These are phyloP conservation scores for Penicillium sp. DNA, from an alignment of 2,329 filamentous ascomycete genomes.

Conservation along the genomic window DNA sequence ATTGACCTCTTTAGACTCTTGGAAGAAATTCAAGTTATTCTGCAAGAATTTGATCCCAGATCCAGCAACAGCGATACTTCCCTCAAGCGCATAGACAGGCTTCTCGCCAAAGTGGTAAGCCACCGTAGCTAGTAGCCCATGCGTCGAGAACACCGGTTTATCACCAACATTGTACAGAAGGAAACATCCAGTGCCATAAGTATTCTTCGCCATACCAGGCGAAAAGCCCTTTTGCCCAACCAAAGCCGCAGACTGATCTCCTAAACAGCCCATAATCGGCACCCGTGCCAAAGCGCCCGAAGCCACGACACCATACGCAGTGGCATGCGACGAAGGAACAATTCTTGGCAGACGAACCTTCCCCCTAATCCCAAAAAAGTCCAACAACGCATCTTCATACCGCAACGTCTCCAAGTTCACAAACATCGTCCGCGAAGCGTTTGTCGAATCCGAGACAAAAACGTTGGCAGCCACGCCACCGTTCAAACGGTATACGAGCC, in stretches of 20 bases:
- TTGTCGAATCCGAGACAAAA: slow-evolving; percentile 82
- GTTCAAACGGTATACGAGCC: slow-evolving; percentile 79
- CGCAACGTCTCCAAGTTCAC: slow-evolving; percentile 77
- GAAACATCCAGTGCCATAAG: slow-evolving; percentile 87
- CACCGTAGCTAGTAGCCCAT: slow-evolving; percentile 79
- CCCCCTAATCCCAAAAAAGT: slow-evolving; percentile 69
- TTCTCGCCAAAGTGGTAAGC: slow-evolving; percentile 75
- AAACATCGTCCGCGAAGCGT: slow-evolving; percentile 90
- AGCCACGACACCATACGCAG: slow-evolving; percentile 69
- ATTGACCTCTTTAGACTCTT: slow-evolving; percentile 60
- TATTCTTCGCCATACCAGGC: slow-evolving; percentile 83
- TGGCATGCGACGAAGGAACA: slow-evolving; percentile 71
- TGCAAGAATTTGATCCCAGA: slow-evolving; percentile 74
- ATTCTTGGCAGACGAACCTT: slow-evolving; percentile 77
- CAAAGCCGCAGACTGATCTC: slow-evolving; percentile 81
- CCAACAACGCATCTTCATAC: slow-evolving; percentile 71
- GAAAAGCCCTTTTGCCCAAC: slow-evolving; percentile 83
- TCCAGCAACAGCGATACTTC: slow-evolving; percentile 78
- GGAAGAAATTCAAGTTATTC: slow-evolving; percentile 63
- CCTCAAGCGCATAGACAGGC: slow-evolving; percentile 77
- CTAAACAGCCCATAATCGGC: slow-evolving; percentile 75
- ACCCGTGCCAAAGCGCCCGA: slow-evolving; percentile 65
- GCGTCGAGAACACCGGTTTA: slow-evolving; percentile 78
- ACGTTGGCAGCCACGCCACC: slow-evolving; percentile 66
- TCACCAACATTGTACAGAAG: slow-evolving; percentile 83